These are phyloP conservation scores for Aspergillus egyptiacus DNA, from an alignment of 495 filamentous ascomycete species.

Conservation along the genomic window DNA sequence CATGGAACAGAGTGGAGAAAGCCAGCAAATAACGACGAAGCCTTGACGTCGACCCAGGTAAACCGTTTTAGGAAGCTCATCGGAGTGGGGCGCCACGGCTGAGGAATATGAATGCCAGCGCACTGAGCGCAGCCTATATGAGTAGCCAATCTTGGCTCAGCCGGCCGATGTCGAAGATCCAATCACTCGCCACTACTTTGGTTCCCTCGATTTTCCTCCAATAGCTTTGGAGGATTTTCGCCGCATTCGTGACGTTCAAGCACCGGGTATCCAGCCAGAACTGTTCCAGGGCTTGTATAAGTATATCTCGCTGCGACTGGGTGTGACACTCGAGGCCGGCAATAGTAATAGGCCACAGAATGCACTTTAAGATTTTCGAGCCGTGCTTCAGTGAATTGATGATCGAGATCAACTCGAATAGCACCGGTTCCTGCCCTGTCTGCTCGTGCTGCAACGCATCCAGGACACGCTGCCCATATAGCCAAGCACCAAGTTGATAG, in stretches of 20 bases:
- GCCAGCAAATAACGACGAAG: not conserved
- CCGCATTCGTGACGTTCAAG: constrained; percentile 34
- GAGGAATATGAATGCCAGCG: too few relatives aligned
- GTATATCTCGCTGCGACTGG: constrained; percentile 24
- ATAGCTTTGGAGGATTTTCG: constrained; percentile 18
- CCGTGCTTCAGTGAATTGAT: constrained; percentile 42
- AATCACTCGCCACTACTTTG: constrained; percentile 15
- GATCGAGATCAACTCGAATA: constrained; percentile 37
- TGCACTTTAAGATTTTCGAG: constrained; percentile 47
- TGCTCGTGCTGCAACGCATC: constrained; percentile 19
- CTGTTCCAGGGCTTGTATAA: constrained; percentile 25
- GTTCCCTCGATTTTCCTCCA: constrained; percentile 15
- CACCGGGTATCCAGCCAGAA: constrained; percentile 37
- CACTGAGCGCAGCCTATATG: constrained; percentile 29
- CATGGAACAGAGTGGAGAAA: not conserved
- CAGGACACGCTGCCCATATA: constrained; percentile 32
- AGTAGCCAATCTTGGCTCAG: constrained; percentile 37
- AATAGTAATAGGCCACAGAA: constrained; percentile 54
- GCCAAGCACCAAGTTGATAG: constrained; percentile 27
- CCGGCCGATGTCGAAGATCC: constrained; percentile 36
- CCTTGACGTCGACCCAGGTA: not conserved
- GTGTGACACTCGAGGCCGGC: constrained; percentile 44
- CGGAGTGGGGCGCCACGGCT: constrained; percentile 6
- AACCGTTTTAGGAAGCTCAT: constrained; percentile 5
- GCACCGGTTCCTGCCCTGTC: constrained; percentile 22